A percentile compares a stretch with the other conserved stretches of the same genome.
Evolutionary conservation across 192 early-diverging fungal genomes (phyloP).

Genomic region (Umbelopsis ramanniana): DNA sequence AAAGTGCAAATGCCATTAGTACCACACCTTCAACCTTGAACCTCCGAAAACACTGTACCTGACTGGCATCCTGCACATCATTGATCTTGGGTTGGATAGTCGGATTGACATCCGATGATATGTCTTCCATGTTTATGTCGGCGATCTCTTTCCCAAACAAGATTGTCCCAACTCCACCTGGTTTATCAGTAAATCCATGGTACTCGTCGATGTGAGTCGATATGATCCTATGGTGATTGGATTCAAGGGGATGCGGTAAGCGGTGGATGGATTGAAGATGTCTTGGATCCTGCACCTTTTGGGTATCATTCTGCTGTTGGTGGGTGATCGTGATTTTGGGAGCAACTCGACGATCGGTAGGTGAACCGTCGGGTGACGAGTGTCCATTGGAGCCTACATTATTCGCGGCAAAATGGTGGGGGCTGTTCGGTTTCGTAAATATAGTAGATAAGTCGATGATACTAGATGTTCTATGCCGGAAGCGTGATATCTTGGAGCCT

Average conservation of each 20-base stretch:
- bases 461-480: slow-evolving; percentile 25
- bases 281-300: slow-evolving; percentile 1
- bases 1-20: neutral
- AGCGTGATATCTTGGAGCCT: slow-evolving; percentile 8
- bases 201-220: slow-evolving; percentile 1
- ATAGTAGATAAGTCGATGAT: slow-evolving; percentile 16
- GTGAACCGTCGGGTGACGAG: neutral
- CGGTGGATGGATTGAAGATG: neutral
- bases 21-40: too few species aligned
- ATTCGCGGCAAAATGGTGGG: neutral
- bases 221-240: neutral
- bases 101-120: slow-evolving; percentile 13
- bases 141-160: slow-evolving; percentile 36
- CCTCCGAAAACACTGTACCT: neutral
- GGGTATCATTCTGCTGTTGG: slow-evolving; percentile 24
- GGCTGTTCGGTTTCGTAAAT: neutral
- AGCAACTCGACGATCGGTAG: slow-evolving; percentile 6
- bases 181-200: neutral
- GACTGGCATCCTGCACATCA: neutral
- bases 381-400: neutral
- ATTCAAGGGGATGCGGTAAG: neutral
- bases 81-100: neutral
- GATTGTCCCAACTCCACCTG: slow-evolving; percentile 24
- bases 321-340: neutral
- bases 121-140: slow-evolving; percentile 19